A percentile compares a stretch with the other conserved stretches of the same genome.
Evolutionary conservation across 257 asterid genomes (phyloP).

Genomic region (Rehmannia glutinosa): DNA sequence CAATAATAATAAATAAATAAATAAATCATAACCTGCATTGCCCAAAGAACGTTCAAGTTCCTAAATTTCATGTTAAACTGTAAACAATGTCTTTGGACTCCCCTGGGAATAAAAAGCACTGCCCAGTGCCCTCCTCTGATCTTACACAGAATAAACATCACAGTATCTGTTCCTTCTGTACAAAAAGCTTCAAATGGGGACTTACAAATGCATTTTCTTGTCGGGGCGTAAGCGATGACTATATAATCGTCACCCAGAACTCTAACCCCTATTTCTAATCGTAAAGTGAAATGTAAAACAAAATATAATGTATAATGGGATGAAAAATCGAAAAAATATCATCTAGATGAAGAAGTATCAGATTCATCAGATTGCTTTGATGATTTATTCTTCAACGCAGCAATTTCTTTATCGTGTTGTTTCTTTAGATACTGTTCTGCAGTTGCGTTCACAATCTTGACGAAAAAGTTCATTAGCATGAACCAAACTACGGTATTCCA

Average conservation of each 20-base stretch:
- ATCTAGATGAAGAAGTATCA: slow-evolving; percentile 32
- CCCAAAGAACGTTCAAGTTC: slow-evolving; percentile 6
- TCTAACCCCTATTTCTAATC: slow-evolving; percentile 20
- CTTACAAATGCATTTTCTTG: slow-evolving; percentile 15
- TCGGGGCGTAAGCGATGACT: slow-evolving; percentile 8
- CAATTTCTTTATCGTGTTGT: slow-evolving; percentile 55
- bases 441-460: slow-evolving; percentile 63
- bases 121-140: background rate
- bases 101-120: background rate
- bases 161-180: slow-evolving; percentile 12
- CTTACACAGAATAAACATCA: slow-evolving; percentile 7
- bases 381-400: slow-evolving; percentile 44
- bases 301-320: background rate
- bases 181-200: slow-evolving; percentile 18
- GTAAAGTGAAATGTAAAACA: background rate
- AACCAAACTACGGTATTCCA: slow-evolving; percentile 79
- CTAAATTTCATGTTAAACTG: slow-evolving; percentile 2
- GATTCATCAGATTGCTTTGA: slow-evolving; percentile 31
- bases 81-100: background rate
- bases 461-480: slow-evolving; percentile 65
- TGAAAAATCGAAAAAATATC: slow-evolving; percentile 15
- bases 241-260: slow-evolving; percentile 1
- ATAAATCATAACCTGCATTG: background rate
- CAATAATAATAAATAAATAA: no score
- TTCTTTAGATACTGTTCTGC: slow-evolving; percentile 58